A percentile compares a stretch with the other conserved stretches of the same genome.
phyloP scores from a whole-genome alignment of 371 early-diverging fungal species.

The Rhizopus stolonifer region DNA sequence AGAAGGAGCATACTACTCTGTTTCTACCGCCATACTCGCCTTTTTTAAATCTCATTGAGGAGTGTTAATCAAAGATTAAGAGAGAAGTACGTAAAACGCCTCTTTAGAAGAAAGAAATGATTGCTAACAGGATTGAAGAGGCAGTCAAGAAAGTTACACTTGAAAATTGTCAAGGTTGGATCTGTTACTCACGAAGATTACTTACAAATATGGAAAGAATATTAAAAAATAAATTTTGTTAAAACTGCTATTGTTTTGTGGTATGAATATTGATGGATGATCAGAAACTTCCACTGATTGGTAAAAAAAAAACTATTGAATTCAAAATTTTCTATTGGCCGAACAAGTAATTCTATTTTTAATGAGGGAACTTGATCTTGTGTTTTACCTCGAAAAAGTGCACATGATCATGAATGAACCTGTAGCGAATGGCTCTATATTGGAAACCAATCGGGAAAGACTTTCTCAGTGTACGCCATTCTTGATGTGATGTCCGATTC shows the following conservation, averaged over 20 bases:
- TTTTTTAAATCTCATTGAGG: constrained; percentile 1
- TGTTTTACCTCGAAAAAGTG: constrained; percentile 48
- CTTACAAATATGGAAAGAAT: no score
- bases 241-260: no score
- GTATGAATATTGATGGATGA: no score
- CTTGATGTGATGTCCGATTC: background rate
- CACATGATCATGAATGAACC: constrained; percentile 53
- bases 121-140: constrained; percentile 6
- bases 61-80: constrained; percentile 8
- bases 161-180: no score
- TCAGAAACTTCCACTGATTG: constrained; percentile 3
- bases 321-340: no score
- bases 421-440: constrained; percentile 39
- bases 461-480: constrained; percentile 18
- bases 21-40: background rate
- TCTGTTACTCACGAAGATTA: background rate
- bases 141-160: no score
- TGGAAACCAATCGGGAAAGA: constrained; percentile 40
- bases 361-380: constrained; percentile 54
- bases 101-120: constrained; percentile 11
- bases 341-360: no score
- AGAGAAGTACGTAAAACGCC: background rate
- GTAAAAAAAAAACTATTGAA: constrained; percentile 19
- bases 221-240: no score
- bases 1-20: background rate